phyloP scores from a whole-genome alignment of 768 basidiomycete species.

The Termitomyces sp. region DNA sequence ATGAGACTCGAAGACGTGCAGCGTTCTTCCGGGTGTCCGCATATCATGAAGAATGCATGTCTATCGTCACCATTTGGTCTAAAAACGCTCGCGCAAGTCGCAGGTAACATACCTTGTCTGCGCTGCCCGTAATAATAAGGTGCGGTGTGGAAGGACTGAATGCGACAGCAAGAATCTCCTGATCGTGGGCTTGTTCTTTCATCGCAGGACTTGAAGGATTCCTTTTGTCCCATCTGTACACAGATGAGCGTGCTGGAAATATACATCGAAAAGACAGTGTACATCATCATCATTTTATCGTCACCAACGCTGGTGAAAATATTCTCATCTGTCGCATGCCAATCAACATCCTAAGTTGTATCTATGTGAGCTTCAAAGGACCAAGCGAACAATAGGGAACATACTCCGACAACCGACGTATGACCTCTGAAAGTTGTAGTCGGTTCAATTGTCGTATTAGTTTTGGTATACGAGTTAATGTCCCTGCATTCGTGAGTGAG shows the following conservation, averaged over 20 bases:
- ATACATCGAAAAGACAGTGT: conserved; percentile 22
- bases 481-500: conserved; percentile 57
- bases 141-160: conserved; percentile 81
- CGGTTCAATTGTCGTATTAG: conserved; percentile 77
- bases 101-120: conserved; percentile 68
- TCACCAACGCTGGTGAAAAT: conserved; percentile 95
- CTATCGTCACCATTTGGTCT: conserved; percentile 32
- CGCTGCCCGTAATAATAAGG: conserved; percentile 85
- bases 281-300: conserved; percentile 93
- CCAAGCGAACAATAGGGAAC: conserved; percentile 20
- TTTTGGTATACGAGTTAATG: conserved; percentile 80
- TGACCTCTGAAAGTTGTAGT: conserved; percentile 82
- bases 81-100: neutral
- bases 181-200: conserved; percentile 80
- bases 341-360: conserved; percentile 81
- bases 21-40: conserved; percentile 61
- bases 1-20: conserved; percentile 92
- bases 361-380: neutral
- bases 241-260: neutral
- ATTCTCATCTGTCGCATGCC: conserved; percentile 80
- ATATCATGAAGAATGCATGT: conserved; percentile 87
- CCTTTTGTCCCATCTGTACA: conserved; percentile 86
- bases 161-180: conserved; percentile 86
- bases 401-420: conserved; percentile 84
- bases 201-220: conserved; percentile 60